Percentiles rank a stretch among this genome's conserved stretches.
These are phyloP conservation scores for Capsicum chinense DNA, from an alignment of 257 asterid species.

Conservation along the genomic window DNA sequence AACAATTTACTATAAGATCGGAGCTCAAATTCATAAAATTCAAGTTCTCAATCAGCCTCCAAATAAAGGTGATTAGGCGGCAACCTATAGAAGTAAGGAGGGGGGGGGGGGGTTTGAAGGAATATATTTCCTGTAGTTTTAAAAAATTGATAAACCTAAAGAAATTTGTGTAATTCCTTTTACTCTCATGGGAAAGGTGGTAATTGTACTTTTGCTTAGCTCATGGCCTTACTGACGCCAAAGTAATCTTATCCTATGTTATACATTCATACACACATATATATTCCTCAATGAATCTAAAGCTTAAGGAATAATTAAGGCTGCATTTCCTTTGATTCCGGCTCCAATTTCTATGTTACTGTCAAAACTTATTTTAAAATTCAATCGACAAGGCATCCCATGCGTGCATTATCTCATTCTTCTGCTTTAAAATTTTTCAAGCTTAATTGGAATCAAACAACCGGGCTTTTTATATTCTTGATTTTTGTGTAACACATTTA, in stretches of 20 bases:
- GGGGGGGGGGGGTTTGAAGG: neutral
- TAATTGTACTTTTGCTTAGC: neutral
- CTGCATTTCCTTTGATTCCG: neutral
- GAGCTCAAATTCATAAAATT: neutral
- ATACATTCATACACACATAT: neutral
- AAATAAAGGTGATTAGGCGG: neutral
- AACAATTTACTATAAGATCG: neutral
- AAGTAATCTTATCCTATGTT: neutral
- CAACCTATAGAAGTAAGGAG: neutral
- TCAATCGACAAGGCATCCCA: no score
- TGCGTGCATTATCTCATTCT: no score
- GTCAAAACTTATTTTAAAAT: neutral
- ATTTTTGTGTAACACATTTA: no score
- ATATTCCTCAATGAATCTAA: neutral
- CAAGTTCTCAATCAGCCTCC: neutral
- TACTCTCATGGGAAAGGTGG: conserved; percentile 8
- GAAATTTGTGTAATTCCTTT: neutral
- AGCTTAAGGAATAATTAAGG: neutral
- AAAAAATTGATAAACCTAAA: neutral
- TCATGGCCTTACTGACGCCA: neutral
- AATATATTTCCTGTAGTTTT: neutral
- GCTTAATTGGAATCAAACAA: no score
- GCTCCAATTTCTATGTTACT: neutral
- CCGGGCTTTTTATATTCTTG: no score
- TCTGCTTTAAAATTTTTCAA: no score